These are phyloP conservation scores for Eucalyptus brandiana DNA, from an alignment of 345 rosid genomes.

Conservation along the genomic window DNA sequence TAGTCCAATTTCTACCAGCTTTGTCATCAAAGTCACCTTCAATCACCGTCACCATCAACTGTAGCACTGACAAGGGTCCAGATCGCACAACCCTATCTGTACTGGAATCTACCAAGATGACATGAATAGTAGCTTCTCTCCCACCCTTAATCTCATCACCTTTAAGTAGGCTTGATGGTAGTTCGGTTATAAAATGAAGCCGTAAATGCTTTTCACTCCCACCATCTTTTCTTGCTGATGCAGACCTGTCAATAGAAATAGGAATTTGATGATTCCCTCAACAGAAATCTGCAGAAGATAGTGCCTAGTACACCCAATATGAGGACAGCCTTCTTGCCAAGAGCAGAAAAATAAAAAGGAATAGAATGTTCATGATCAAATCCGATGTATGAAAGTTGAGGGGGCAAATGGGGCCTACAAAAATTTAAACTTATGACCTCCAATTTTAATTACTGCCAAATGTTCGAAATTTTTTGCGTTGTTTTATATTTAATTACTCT, in stretches of 20 bases:
- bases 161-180: fast-evolving
- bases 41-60: background rate
- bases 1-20: background rate
- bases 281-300: background rate
- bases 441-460: no score
- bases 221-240: fast-evolving
- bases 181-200: background rate
- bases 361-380: no score
- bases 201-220: background rate
- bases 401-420: no score
- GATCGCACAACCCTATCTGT: background rate
- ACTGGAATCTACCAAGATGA: background rate
- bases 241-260: background rate
- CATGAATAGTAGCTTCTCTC: background rate
- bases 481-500: no score
- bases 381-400: no score
- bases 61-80: background rate
- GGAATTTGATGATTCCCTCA: no score
- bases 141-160: fast-evolving
- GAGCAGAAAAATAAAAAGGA: no score
- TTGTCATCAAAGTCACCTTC: background rate
- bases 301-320: background rate
- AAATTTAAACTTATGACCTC: no score
- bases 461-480: no score
- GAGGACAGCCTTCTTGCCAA: background rate